Percentiles rank a stretch among this genome's conserved stretches.
Evolutionary conservation across 2,329 filamentous ascomycete genomes (phyloP).

Genomic region (Rutstroemia sp.): DNA sequence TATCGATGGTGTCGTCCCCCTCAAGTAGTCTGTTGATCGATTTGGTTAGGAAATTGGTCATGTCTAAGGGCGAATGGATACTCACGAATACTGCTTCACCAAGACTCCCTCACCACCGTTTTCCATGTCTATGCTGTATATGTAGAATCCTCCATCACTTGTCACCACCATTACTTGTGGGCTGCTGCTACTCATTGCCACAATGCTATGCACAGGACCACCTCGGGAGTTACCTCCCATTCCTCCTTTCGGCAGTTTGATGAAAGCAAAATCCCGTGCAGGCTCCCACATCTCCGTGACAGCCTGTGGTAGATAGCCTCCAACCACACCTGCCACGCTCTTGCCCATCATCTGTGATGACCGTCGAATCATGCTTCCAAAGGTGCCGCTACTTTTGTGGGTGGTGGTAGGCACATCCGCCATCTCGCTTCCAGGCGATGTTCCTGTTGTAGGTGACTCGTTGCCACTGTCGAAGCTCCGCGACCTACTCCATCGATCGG

Average conservation of each 20-base stretch:
- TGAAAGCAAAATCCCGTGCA: conserved; percentile 88
- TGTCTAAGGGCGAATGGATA: conserved; percentile 18
- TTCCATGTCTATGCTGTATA: conserved; percentile 92
- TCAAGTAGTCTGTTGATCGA: conserved; percentile 24
- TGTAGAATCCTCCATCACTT: conserved; percentile 88
- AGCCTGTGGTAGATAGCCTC: conserved; percentile 84
- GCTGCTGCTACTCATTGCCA: conserved; percentile 90
- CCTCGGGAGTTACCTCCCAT: conserved; percentile 28
- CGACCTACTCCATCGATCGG: conserved; percentile 25
- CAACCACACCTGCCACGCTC: conserved; percentile 79
- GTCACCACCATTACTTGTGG: conserved; percentile 98
- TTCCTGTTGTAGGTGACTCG: conserved; percentile 37
- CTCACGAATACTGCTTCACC: conserved; percentile 89
- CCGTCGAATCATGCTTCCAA: conserved; percentile 85
- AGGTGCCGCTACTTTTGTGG: conserved; percentile 60
- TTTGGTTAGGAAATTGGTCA: not conserved
- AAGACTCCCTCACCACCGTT: conserved; percentile 88
- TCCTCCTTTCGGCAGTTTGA: conserved; percentile 70
- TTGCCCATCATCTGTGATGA: conserved; percentile 92
- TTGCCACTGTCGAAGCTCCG: conserved; percentile 48
- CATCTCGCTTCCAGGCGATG: conserved; percentile 25
- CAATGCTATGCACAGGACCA: conserved; percentile 76
- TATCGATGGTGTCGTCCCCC: conserved; percentile 28
- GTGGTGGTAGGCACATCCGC: conserved; percentile 27
- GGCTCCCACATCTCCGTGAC: conserved; percentile 99